Evolutionary conservation across 2,329 filamentous ascomycete genomes (phyloP), one percentile per base, ranked within the genome.

Genomic region (Botryosphaeria agaves): DNA sequence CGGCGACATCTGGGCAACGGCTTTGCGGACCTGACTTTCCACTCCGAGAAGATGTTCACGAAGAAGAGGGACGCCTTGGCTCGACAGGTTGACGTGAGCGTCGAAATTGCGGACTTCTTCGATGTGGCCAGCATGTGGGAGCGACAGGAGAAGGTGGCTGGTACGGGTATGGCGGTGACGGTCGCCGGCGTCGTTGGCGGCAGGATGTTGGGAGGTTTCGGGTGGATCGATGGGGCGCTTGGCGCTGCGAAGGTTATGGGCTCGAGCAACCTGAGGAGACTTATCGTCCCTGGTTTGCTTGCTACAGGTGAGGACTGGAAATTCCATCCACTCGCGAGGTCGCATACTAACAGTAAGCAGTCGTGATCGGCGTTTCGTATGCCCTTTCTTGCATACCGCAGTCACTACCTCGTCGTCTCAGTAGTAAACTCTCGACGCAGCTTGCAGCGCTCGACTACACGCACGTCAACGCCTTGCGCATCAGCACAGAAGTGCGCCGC

Each of bases 161-260:
- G 87, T 23, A 91, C 85, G 3, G 80, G 89, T 38, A 85, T 98
- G 77, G 89, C 87, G 5, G 66, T 98, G 47, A 98, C 89, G 1
- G 69, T 93, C 20, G 80, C 80, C 7, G 85, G 83, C 33, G 82
- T 92, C 2, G 63, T 95, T 4, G 83, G 87, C 33, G 72, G 78
- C 29, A 70, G 83, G 28, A 65, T 89, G 46, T 61, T 98, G 23
- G 83, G 85, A 35, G 79, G 84, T 37, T 73, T 79, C 41, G 76
- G 79, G 30, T 95, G 87, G 84, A 61, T 94, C 41, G 87, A 95
- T 49, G 81, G 87, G 38, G 77, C 80, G 2, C 54, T 94, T 31
- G 80, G 78, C 37, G 81, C 78, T 5, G 75, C 72, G n/a, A 82
- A 76, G 44, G 57, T 95, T 25, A 55, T 94, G 36, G 79, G 85